A percentile compares a stretch with the other conserved stretches of the same genome.
Evolutionary conservation across 169 alveolate genomes (phyloP).

Genomic region (Eimeria necatrix): DNA sequence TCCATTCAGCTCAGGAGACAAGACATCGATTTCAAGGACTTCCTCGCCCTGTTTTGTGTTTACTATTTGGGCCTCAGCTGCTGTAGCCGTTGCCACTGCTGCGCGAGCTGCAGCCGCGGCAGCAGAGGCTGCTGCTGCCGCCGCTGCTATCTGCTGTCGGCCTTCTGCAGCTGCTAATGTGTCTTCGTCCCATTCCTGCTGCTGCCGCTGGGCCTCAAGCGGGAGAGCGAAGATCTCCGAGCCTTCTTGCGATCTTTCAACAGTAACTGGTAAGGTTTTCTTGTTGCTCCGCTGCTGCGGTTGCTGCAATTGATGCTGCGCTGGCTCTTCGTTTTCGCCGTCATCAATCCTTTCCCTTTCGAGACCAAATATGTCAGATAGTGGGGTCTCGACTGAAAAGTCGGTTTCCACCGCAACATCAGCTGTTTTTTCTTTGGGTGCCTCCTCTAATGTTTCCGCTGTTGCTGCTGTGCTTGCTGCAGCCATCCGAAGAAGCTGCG

Average conservation of each 20-base stretch:
- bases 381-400: background rate
- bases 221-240: slow-evolving; percentile 4
- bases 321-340: background rate
- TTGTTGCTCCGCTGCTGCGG: slow-evolving; percentile 3
- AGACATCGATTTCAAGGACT: background rate
- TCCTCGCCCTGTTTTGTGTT: background rate
- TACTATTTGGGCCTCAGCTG: background rate
- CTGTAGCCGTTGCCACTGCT: slow-evolving; percentile 19
- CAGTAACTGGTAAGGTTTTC: background rate
- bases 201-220: slow-evolving; percentile 51
- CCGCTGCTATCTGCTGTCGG: slow-evolving; percentile 40
- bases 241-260: background rate
- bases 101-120: slow-evolving; percentile 45
- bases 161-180: slow-evolving; percentile 29
- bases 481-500: background rate
- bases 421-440: background rate
- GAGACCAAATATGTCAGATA: background rate
- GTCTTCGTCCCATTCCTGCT: background rate
- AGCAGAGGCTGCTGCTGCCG: background rate
- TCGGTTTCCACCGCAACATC: slow-evolving; percentile 37
- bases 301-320: background rate
- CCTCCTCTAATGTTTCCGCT: background rate
- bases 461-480: slow-evolving; percentile 10
- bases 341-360: background rate
- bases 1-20: background rate